A percentile compares a stretch with the other conserved stretches of the same genome.
phyloP scores from a whole-genome alignment of 2,329 filamentous ascomycete species.

The Colletotrichum tamarilloi region DNA sequence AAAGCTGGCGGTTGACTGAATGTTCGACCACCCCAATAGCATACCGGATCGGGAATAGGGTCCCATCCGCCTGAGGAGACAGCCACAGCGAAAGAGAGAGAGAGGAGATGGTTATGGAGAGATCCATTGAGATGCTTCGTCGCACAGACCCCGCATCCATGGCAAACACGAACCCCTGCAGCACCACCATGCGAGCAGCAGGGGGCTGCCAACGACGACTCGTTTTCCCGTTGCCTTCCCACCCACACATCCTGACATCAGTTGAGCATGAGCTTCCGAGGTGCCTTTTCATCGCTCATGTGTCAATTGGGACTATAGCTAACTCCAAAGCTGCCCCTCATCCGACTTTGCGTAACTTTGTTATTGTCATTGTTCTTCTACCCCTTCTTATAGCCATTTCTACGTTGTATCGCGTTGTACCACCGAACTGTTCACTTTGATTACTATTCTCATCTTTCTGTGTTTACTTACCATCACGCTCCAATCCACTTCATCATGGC shows the following conservation, averaged over 20 bases:
- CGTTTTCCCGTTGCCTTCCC: not conserved
- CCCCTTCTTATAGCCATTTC: not conserved
- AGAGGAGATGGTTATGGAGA: not conserved
- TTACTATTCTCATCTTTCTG: not conserved
- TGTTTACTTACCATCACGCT: not conserved
- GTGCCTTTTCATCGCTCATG: slow-evolving; percentile 4
- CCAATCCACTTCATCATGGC: slow-evolving; percentile 10
- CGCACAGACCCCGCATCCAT: slow-evolving; percentile 32
- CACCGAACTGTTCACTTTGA: not conserved
- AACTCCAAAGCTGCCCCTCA: slow-evolving; percentile 23
- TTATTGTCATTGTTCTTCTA: not conserved
- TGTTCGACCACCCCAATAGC: not conserved
- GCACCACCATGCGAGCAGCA: slow-evolving; percentile 26
- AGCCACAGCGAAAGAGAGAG: not conserved
- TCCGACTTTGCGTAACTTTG: not conserved
- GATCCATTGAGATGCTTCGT: slow-evolving; percentile 2
- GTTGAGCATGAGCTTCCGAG: slow-evolving; percentile 37
- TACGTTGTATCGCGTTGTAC: not conserved
- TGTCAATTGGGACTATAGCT: slow-evolving; percentile 20
- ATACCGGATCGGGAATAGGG: slow-evolving; percentile 23
- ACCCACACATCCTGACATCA: slow-evolving; percentile 9
- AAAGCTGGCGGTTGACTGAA: not conserved
- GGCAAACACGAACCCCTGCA: slow-evolving; percentile 30
- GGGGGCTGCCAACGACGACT: slow-evolving; percentile 24
- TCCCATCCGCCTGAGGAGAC: not conserved